A percentile compares a stretch with the other conserved stretches of the same genome.
Conservation (phyloP, 495 filamentous ascomycete genomes). For the Penicillium tannophilum region DNA sequence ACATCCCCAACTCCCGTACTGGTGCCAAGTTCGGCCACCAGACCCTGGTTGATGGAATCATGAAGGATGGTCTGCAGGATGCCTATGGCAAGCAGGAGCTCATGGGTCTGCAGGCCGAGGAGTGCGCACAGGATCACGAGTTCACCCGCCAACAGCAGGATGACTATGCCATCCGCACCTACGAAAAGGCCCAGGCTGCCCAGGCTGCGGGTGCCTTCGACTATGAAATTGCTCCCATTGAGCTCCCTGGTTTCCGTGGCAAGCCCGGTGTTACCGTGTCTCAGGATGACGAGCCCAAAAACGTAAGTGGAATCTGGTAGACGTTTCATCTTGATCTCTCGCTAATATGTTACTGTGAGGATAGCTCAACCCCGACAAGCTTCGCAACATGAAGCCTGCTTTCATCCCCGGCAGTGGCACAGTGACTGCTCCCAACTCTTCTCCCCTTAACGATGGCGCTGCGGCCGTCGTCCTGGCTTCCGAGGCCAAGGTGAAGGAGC, state of each 20-base stretch:
- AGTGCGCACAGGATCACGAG: slow-evolving; percentile 82
- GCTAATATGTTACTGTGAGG: slow-evolving; percentile 21
- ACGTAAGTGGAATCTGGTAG: slow-evolving; percentile 49
- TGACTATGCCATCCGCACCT: slow-evolving; percentile 88
- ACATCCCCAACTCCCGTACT: slow-evolving; percentile 78
- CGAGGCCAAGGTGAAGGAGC: slow-evolving; percentile 83
- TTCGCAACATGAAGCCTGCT: slow-evolving; percentile 78
- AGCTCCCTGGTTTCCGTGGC: slow-evolving; percentile 82
- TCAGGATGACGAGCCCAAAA: slow-evolving; percentile 93
- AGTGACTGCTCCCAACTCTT: slow-evolving; percentile 96
- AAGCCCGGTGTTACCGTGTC: slow-evolving; percentile 83
- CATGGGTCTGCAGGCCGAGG: slow-evolving; percentile 92
- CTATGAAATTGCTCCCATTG: slow-evolving; percentile 85
- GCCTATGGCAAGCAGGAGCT: slow-evolving; percentile 87
- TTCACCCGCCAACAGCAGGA: slow-evolving; percentile 85
- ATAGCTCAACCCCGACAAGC: slow-evolving; percentile 87
- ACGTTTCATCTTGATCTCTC: background rate
- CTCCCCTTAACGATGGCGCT: slow-evolving; percentile 92
- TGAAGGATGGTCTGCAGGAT: slow-evolving; percentile 90
- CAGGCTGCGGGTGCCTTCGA: slow-evolving; percentile 75
- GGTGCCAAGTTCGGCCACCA: slow-evolving; percentile 92
- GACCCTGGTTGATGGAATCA: slow-evolving; percentile 81
- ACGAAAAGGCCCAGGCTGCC: slow-evolving; percentile 88
- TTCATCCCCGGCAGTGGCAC: slow-evolving; percentile 82
- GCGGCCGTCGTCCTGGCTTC: slow-evolving; percentile 89